These are phyloP conservation scores for Thalassia testudinum DNA, from an alignment of 116 monocot species.

Conservation along the genomic window DNA sequence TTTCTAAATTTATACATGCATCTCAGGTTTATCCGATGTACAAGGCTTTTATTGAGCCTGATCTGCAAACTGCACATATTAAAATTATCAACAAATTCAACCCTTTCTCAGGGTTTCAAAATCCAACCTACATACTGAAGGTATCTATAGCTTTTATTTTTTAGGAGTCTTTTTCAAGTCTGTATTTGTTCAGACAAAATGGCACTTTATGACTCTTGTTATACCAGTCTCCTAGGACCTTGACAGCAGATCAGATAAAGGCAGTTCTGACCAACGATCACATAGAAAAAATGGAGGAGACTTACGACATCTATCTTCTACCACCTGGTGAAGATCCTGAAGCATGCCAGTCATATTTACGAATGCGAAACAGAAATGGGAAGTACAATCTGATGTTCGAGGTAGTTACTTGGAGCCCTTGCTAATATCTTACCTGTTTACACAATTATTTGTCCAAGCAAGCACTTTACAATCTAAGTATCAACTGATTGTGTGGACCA, in stretches of 20 bases:
- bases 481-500: too few relatives aligned
- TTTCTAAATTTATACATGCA: too few relatives aligned
- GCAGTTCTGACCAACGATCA: slow-evolving; percentile 45
- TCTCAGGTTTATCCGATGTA: slow-evolving; percentile 99
- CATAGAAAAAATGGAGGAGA: slow-evolving; percentile 70
- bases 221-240: slow-evolving; percentile 55
- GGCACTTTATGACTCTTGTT: slow-evolving; percentile 9
- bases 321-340: slow-evolving; percentile 99
- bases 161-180: neutral
- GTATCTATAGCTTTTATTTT: slow-evolving; percentile 18
- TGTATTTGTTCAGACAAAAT: slow-evolving; percentile 11
- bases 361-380: slow-evolving; percentile 98
- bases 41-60: slow-evolving; percentile 99
- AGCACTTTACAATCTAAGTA: too few relatives aligned
- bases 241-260: slow-evolving; percentile 66
- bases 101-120: slow-evolving; percentile 95
- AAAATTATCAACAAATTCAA: slow-evolving; percentile 99
- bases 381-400: slow-evolving; percentile 99
- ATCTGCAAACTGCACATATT: slow-evolving; percentile 91
- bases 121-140: slow-evolving; percentile 98
- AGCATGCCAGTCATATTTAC: slow-evolving; percentile 93
- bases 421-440: too few relatives aligned
- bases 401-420: slow-evolving; percentile 23
- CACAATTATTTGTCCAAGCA: too few relatives aligned
- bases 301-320: slow-evolving; percentile 92